Percentiles rank a stretch among this genome's conserved stretches.
Conservation (phyloP, 2,329 filamentous ascomycete species). For the Blastomyces percursus region DNA sequence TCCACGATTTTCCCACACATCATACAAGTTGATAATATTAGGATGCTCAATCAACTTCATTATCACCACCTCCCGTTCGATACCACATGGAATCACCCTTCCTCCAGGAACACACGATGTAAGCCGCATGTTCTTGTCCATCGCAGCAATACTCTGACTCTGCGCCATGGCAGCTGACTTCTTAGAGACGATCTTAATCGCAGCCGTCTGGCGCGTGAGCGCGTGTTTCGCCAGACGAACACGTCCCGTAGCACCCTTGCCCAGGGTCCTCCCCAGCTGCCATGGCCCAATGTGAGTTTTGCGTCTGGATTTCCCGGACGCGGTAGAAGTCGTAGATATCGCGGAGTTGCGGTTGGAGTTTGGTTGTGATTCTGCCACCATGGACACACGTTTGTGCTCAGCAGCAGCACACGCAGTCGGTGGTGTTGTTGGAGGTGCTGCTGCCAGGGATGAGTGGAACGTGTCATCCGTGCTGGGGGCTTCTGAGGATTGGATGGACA, state of each 20-base stretch:
- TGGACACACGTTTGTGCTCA: slow-evolving; percentile 45
- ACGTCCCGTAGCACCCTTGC: slow-evolving; percentile 77
- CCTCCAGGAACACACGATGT: slow-evolving; percentile 49
- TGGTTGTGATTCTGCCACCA: slow-evolving; percentile 38
- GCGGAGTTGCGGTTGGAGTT: slow-evolving; percentile 43
- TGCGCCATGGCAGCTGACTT: slow-evolving; percentile 67
- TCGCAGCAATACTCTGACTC: slow-evolving; percentile 71
- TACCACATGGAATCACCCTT: slow-evolving; percentile 68
- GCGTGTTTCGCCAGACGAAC: slow-evolving; percentile 77
- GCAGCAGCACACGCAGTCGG: slow-evolving; percentile 11
- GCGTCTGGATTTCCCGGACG: slow-evolving; percentile 43
- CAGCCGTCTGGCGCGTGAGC: slow-evolving; percentile 67
- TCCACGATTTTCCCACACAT: slow-evolving; percentile 94
- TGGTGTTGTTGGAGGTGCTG: slow-evolving; percentile 5
- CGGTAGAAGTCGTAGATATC: slow-evolving; percentile 46
- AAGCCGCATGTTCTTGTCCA: slow-evolving; percentile 58
- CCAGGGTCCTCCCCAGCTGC: slow-evolving; percentile 80
- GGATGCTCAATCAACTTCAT: slow-evolving; percentile 94
- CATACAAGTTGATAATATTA: slow-evolving; percentile 86
- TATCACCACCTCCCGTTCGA: slow-evolving; percentile 91
- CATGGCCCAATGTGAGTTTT: slow-evolving; percentile 83
- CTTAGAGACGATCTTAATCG: slow-evolving; percentile 92
- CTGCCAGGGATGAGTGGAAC: slow-evolving; percentile 18
- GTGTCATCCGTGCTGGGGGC: slow-evolving; percentile 22
- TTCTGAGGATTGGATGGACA: slow-evolving; percentile 12